Percentiles rank a stretch among this genome's conserved stretches.
These are phyloP conservation scores for Blastomyces parvus DNA, from an alignment of 2,329 filamentous ascomycete genomes.

Conservation along the genomic window DNA sequence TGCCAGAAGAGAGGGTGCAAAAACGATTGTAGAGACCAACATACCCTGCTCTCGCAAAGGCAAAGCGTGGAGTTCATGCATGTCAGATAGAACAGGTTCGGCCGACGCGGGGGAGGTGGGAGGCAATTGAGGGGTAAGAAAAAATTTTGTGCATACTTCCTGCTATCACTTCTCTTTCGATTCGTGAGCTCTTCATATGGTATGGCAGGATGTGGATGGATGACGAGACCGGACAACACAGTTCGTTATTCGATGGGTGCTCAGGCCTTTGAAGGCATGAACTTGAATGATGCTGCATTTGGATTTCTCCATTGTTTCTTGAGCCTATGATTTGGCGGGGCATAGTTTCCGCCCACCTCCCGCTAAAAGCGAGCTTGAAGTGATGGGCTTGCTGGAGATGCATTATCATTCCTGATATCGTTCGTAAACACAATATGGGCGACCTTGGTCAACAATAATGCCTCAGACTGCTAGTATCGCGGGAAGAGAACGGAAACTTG, in stretches of 20 bases:
- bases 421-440: neutral
- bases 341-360: neutral
- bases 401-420: neutral
- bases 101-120: neutral
- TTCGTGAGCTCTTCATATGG: neutral
- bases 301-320: neutral
- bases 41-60: neutral
- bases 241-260: neutral
- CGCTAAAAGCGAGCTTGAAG: neutral
- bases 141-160: neutral
- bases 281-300: neutral
- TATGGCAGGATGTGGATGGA: neutral
- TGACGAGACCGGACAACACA: neutral
- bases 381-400: neutral
- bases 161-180: neutral
- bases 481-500: neutral
- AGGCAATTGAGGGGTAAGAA: neutral
- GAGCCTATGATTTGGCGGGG: neutral
- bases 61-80: neutral
- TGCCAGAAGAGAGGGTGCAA: neutral
- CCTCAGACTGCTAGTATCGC: neutral
- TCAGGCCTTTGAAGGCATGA: neutral
- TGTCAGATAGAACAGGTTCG: neutral
- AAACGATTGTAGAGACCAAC: neutral
- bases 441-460: neutral